Base-by-base conservation (phyloP, 371 early-diverging fungal species). In the Mortierella sp. region DNA sequence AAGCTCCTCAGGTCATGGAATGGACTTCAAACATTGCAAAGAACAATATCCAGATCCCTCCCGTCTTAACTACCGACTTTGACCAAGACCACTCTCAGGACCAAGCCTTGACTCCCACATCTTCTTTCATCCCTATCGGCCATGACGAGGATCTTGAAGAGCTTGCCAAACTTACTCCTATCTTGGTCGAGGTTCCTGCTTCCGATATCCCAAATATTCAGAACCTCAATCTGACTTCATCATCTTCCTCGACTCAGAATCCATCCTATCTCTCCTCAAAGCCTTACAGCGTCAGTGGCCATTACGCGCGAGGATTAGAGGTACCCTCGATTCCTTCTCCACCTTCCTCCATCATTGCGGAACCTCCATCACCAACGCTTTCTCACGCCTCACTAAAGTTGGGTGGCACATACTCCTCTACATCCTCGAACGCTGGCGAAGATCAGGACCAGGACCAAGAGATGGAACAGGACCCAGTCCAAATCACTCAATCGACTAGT, bases 291-390 rank as follows among this genome's bases (percentile, higher is more conserved):
- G 51, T 72, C 26, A 76, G 71, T 29, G 66, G 71, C 13, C 76
- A 76, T 28, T 72, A 61, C 26, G 78, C 72, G 12, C 59, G 61
- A 35, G 68, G 65, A 13, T 42, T 77, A 15, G 78, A 77, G 2
- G 65, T 66, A 19, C 59, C 72, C 29, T 65, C 62, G 15, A 75
- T 67, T 15, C 80, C 80, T 10, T 79, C 74, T 13, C 80, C 80
- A 23, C 80, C 70, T 19, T 79, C 80, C 22, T 79, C 80, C 53
- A 64, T 79, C 64, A 73, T 73, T 53, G 80, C 74, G 29, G 80
- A 79, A 22, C 80, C 80, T 22, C 80, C 80, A 22, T 79, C 80
- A 32, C 80, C 80, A 15, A 79, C 80, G 12, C 80, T 79, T 47
- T 77, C 78, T 31, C 68, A 72, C 35, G 72, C 78, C 17, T 77